Base-by-base conservation (phyloP, 1,284 basidiomycete species). In the Tilletia indica region DNA sequence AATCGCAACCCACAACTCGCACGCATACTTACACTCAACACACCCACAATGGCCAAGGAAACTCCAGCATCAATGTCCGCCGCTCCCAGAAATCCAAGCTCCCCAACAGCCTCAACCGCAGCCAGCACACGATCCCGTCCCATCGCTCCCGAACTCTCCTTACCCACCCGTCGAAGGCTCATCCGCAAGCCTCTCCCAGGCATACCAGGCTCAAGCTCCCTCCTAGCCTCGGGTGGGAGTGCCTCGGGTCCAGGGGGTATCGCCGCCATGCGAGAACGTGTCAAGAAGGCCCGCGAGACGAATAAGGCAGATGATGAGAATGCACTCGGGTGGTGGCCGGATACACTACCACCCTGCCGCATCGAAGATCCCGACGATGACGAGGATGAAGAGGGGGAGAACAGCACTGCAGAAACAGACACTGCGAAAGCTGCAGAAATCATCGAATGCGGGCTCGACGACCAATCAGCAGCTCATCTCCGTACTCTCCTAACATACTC, bases 161-260 rank as follows among this genome's bases (percentile, higher is more conserved):
- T 78, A 11, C 75, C 77, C n/a, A 80, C 79, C 1, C 74, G 75
- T 4, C 72, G 77, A 16, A 73, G 79, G 25, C 77, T 80, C 70
- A 79, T 80, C 48, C 76, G 79, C 68, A 80, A 80, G 68, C 78
- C 79, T 2, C 70, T 80, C n/a, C 79, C 79, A 1, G 71, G 74
- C 45, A 48, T 79, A 12, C 79, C 79, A n/a, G 69, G 42, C 42
- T 38, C 19, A 66, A 8, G 38, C n/a, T 39, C 45, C 45, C 14
- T 8, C 38, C 38, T n/a, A 2, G 45, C 38, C 45, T 38, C 19
- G 4, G 16, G 19, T 1, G 16, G 19, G 6, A 31, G 11, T n/a
- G 16, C n/a, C 19, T 6, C 38, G 19, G 38, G 19, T n/a, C 63
- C 38, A 38, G 38, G 63, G n/a, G 16, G 19, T 14, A 45, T 45